Conservation (phyloP, 805 yeast genomes). For the Saturnispora quitensis region DNA sequence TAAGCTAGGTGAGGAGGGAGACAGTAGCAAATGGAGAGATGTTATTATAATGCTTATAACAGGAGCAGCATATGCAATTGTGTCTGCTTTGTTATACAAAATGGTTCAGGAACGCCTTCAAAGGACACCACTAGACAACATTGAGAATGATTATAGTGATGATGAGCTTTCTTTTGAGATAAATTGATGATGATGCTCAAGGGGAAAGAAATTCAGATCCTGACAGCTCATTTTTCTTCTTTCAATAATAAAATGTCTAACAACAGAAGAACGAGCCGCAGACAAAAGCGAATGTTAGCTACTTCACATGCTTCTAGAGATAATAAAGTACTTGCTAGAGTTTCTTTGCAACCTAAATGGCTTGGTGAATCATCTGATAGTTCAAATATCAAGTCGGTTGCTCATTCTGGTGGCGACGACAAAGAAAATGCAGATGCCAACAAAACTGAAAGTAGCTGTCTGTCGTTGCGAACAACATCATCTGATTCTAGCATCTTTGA, state of each 20-base stretch:
- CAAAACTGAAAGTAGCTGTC: background rate
- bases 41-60: conserved; percentile 53
- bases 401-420: background rate
- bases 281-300: background rate
- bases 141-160: background rate
- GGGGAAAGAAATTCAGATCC: background rate
- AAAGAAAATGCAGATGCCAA: background rate
- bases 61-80: conserved; percentile 39
- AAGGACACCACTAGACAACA: background rate
- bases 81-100: conserved; percentile 60
- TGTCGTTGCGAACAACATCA: background rate
- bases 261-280: background rate
- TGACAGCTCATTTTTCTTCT: background rate
- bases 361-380: background rate
- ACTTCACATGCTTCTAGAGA: background rate
- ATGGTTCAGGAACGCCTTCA: conserved; percentile 31
- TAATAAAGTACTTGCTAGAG: background rate
- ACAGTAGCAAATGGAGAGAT: conserved; percentile 46
- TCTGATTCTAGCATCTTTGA: background rate
- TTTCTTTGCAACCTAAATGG: background rate
- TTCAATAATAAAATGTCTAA: background rate
- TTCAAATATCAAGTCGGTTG: background rate
- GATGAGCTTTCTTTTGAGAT: background rate
- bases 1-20: conserved; percentile 53
- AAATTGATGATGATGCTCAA: background rate